Evolutionary conservation across 768 basidiomycete genomes (phyloP), one percentile per base, ranked within the genome.

Genomic region (Trametes punicea): DNA sequence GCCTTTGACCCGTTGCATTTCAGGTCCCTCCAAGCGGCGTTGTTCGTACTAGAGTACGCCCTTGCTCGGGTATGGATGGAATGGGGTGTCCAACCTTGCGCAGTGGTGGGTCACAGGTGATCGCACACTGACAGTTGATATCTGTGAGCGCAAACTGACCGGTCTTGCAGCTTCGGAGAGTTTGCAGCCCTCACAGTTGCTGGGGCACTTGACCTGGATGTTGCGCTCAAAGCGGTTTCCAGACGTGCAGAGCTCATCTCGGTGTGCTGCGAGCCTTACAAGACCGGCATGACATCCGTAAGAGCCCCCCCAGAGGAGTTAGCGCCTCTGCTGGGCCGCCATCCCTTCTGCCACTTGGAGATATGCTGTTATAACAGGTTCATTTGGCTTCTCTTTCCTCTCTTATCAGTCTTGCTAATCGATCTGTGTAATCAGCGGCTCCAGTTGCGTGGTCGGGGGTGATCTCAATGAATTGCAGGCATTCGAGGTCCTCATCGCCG

Each of bases 91-190:
- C 59, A 62, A 20, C 88, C 88, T 4, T 62, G 70, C n/a, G 82
- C 77, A 0, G 81, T 88, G 13, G 74, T 84, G 16, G 88, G 88
- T 3, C 88, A 90, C 62, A 90, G 88, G 88, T 88, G 46, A n/a
- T n/a, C n/a, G n/a, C 42, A 15, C 15, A 15, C 18, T n/a, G 11
- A 20, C n/a, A 58, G 46, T 11, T 44, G 46, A 18, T 25, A 18
- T 20, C 6, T 16, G 7, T 53, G n/a, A n/a, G n/a, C n/a, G n/a
- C n/a, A n/a, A n/a, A n/a, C n/a, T n/a, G n/a, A n/a, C n/a, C 30
- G 41, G 20, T 16, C 23, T 20, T 8, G n/a, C 56, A 90, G 88
- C 67, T 75, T 90, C 16, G 88, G 88, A 36, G 88, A 90, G 72
- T 90, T 87, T 51, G 82, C 82, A 7, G 88, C 85, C 9, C 76